A percentile compares a stretch with the other conserved stretches of the same genome.
Conservation (phyloP, 257 asterid genomes). For the Handroanthus guayacan region DNA sequence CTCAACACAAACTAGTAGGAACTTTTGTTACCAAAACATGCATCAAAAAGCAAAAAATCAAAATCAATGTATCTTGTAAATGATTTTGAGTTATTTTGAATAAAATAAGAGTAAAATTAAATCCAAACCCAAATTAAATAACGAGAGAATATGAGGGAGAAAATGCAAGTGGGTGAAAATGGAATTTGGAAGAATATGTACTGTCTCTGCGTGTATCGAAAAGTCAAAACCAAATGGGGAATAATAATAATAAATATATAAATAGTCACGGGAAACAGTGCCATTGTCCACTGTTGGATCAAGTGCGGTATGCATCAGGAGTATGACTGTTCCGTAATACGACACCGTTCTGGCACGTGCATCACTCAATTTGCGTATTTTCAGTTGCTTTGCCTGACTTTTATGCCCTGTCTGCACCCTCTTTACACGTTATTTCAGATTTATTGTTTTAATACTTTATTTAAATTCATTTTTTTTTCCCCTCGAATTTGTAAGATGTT, state of each 20-base stretch:
- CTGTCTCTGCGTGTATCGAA: not conserved
- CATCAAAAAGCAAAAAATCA: too few species aligned
- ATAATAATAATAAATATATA: too few species aligned
- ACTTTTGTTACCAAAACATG: too few species aligned
- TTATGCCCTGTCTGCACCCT: not conserved
- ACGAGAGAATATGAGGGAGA: too few species aligned
- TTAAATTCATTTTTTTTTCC: not conserved
- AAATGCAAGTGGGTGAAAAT: not conserved
- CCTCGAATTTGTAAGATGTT: too few species aligned
- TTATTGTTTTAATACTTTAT: not conserved
- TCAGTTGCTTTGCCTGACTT: not conserved
- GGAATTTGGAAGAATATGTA: not conserved
- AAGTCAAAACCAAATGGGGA: slow-evolving; percentile 32
- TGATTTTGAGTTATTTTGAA: too few species aligned
- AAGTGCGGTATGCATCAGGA: not conserved
- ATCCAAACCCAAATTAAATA: too few species aligned
- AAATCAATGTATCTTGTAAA: too few species aligned
- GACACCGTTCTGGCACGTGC: slow-evolving; percentile 30
- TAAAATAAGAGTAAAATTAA: too few species aligned
- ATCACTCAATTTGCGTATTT: not conserved
- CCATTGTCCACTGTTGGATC: slow-evolving; percentile 29
- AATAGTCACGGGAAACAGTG: slow-evolving; percentile 24
- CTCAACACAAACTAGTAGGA: too few species aligned
- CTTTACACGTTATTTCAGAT: not conserved
- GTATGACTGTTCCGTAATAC: slow-evolving; percentile 21